Conservation (phyloP, 768 basidiomycete genomes). For the Steccherinum ochraceum region DNA sequence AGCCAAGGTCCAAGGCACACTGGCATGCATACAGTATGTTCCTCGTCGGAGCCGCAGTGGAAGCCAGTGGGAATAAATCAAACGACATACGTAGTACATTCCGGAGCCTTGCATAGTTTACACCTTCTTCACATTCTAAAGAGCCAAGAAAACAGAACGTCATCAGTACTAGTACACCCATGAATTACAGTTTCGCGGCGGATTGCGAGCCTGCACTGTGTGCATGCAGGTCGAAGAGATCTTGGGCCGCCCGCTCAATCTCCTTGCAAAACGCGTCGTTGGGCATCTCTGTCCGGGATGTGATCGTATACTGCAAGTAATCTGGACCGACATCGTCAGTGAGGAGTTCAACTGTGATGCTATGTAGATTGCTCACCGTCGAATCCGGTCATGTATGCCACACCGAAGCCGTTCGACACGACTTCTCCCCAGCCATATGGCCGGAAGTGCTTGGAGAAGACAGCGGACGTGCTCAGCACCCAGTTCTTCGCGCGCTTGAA, state of each 20-base stretch:
- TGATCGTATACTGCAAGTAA: constrained; percentile 80
- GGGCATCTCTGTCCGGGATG: constrained; percentile 80
- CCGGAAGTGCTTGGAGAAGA: constrained; percentile 80
- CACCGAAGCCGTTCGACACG: constrained; percentile 89
- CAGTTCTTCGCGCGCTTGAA: constrained; percentile 69
- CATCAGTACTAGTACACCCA: too few relatives aligned
- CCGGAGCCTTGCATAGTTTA: too few relatives aligned
- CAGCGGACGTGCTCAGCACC: constrained; percentile 85
- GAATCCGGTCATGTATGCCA: constrained; percentile 86
- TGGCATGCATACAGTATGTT: too few relatives aligned
- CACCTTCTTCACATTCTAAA: too few relatives aligned
- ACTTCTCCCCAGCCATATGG: constrained; percentile 96
- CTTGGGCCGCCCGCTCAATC: constrained; percentile 56
- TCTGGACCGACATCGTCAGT: constrained; percentile 33
- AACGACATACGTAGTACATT: too few relatives aligned
- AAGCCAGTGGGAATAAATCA: too few relatives aligned
- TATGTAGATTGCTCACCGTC: constrained; percentile 7
- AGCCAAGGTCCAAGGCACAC: too few relatives aligned
- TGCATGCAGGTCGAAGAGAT: constrained; percentile 44
- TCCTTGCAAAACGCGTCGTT: constrained; percentile 70
- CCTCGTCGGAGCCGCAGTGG: too few relatives aligned
- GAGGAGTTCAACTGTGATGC: background rate
- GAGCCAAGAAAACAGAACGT: too few relatives aligned
- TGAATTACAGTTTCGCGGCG: background rate
- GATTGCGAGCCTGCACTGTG: background rate